These are phyloP conservation scores for Nannizziopsis barbatae DNA, from an alignment of 2,329 filamentous ascomycete species.

Conservation along the genomic window DNA sequence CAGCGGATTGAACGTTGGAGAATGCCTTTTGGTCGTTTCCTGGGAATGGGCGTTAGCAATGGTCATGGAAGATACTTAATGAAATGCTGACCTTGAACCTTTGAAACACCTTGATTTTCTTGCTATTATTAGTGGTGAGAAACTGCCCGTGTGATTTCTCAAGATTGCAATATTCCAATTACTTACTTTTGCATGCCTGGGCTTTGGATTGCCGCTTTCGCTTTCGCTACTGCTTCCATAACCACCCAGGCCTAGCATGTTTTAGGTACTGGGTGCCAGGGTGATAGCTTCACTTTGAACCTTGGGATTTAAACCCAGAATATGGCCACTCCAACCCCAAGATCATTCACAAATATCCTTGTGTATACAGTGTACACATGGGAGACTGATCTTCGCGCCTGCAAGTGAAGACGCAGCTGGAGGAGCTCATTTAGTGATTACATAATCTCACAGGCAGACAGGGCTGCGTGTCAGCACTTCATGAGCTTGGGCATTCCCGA, in stretches of 20 bases:
- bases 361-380: too few relatives aligned
- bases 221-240: slow-evolving; percentile 40
- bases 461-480: background rate
- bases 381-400: too few relatives aligned
- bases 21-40: background rate
- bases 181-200: slow-evolving; percentile 14
- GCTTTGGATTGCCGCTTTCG: slow-evolving; percentile 20
- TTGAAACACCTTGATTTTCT: background rate
- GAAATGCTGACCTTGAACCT: background rate
- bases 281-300: background rate
- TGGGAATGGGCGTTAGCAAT: background rate
- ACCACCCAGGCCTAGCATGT: slow-evolving; percentile 32
- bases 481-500: background rate
- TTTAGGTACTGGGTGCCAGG: background rate
- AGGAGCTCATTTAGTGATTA: too few relatives aligned
- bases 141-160: background rate
- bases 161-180: background rate
- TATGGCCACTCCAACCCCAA: background rate
- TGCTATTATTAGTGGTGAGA: background rate
- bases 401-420: too few relatives aligned
- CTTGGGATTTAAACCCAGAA: background rate
- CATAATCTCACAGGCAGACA: background rate
- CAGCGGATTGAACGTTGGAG: background rate
- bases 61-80: background rate
- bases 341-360: too few relatives aligned